Conservation (phyloP, 78 protist species). For the Cyanophora paradoxa region DNA sequence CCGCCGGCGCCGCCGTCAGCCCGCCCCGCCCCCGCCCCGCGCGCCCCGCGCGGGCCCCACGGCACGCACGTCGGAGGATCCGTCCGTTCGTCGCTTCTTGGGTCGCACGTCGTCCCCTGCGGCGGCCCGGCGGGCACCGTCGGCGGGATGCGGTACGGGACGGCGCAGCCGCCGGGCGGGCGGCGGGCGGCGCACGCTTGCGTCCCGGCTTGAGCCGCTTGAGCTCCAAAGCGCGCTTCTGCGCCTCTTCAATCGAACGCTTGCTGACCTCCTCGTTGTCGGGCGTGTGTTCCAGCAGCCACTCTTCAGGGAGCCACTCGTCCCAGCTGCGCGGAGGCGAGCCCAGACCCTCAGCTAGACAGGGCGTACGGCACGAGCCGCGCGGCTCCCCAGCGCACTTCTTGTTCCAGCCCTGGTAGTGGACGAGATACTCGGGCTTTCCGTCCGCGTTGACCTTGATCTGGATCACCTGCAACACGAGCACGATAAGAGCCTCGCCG, state of each 20-base stretch:
- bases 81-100: neutral
- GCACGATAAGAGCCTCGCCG: no score
- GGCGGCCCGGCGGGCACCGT: neutral
- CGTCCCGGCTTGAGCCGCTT: neutral
- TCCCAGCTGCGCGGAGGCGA: constrained; percentile 31
- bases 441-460: neutral
- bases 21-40: neutral
- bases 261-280: constrained; percentile 19
- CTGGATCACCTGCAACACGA: neutral
- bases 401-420: neutral
- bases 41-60: neutral
- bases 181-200: neutral
- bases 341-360: no score
- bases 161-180: neutral
- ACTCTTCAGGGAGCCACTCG: constrained; percentile 19
- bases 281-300: constrained; percentile 5
- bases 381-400: no score
- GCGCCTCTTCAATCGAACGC: neutral
- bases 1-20: neutral
- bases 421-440: neutral
- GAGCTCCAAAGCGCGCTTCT: neutral
- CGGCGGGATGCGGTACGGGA: no score
- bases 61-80: neutral
- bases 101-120: neutral
- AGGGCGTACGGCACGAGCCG: no score